These are phyloP conservation scores for Taiozyma sp. DNA, from an alignment of 1,139 yeast genomes.

Conservation along the genomic window DNA sequence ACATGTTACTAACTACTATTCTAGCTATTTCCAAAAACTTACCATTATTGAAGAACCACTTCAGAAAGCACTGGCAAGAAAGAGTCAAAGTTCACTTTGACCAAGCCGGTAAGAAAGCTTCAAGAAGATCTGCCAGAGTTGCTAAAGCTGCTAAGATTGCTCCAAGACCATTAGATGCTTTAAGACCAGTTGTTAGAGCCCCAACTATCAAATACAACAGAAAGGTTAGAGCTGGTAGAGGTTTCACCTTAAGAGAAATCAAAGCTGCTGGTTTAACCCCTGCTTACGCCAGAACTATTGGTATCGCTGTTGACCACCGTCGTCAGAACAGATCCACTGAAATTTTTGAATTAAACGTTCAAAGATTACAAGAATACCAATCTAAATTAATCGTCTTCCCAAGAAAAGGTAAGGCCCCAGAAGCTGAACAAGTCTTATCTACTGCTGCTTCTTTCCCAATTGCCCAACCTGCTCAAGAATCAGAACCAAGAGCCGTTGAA, in stretches of 20 bases:
- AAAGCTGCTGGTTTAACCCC: conserved; percentile 97
- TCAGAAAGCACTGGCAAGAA: conserved; percentile 99
- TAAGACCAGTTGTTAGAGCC: conserved; percentile 98
- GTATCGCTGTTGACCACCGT: conserved; percentile 99
- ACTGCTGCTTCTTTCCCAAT: conserved; percentile 90
- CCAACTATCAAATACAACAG: conserved; percentile 99
- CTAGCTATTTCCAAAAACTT: conserved; percentile 96
- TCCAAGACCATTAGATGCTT: conserved; percentile 94
- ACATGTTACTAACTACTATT: background rate
- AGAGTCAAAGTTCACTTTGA: conserved; percentile 99
- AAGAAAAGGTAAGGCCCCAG: conserved; percentile 78
- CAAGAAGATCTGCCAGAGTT: conserved; percentile 94
- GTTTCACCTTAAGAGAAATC: conserved; percentile 96
- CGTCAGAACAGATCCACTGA: conserved; percentile 98
- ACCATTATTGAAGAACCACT: conserved; percentile 95
- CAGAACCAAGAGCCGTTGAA: conserved; percentile 89
- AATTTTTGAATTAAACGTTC: conserved; percentile 91
- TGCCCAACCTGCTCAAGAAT: conserved; percentile 68
- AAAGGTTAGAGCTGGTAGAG: conserved; percentile 99
- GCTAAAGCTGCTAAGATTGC: conserved; percentile 93
- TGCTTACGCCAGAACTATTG: conserved; percentile 96
- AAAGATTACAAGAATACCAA: conserved; percentile 95
- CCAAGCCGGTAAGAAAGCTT: conserved; percentile 99
- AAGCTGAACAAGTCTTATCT: conserved; percentile 70
- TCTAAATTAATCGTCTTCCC: conserved; percentile 95